phyloP scores from a whole-genome alignment of 106 monocot species.

The Dendrobium huoshanense region DNA sequence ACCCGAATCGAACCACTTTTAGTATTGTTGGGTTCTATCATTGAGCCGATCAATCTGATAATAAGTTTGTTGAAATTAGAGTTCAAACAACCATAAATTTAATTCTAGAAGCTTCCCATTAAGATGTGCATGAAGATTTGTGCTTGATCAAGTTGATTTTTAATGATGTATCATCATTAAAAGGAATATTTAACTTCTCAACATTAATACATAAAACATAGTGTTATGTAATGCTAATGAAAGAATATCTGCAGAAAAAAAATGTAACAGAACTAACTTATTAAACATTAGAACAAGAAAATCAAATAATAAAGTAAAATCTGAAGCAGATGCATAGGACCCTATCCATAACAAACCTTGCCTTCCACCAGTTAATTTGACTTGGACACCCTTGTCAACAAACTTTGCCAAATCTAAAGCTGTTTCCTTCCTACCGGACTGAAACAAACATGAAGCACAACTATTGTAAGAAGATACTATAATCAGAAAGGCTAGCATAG shows the following conservation, averaged over 20 bases:
- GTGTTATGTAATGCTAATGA: background rate
- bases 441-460: conserved; percentile 5
- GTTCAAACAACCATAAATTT: too few species aligned
- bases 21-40: too few species aligned
- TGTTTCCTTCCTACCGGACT: conserved; percentile 97
- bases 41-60: too few species aligned
- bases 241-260: background rate
- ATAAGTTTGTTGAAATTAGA: too few species aligned
- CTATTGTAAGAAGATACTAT: background rate
- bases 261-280: background rate
- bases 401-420: conserved; percentile 93
- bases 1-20: too few species aligned
- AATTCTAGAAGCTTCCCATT: too few species aligned
- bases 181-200: background rate
- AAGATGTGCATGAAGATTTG: too few species aligned
- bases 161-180: too few species aligned
- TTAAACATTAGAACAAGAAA: background rate
- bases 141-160: too few species aligned
- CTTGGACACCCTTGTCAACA: conserved; percentile 96
- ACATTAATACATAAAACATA: background rate
- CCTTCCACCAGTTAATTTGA: conserved; percentile 91
- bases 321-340: background rate
- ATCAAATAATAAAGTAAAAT: background rate
- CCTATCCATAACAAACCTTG: conserved; percentile 48
- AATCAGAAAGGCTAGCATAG: background rate